Base-by-base conservation (phyloP, 1,284 basidiomycete genomes). In the Singerocomus inundabilis region DNA sequence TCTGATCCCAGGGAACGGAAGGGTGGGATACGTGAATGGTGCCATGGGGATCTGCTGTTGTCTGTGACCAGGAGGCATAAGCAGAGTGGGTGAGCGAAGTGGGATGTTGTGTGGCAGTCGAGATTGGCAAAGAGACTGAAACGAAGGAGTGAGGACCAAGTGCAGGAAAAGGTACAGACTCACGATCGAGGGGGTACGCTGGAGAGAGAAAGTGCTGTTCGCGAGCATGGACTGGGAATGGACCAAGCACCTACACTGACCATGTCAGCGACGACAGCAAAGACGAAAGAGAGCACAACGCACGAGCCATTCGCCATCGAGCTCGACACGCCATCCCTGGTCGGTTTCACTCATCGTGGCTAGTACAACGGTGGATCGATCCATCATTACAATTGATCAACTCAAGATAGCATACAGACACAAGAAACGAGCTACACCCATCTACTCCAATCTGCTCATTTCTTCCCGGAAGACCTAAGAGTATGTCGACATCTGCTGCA, bases 201-300 rank as follows among this genome's bases (percentile, higher is more conserved):
- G 88, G 88, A 2, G 85, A 86, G 12, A 91, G 67, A 57, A 82
- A 83, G 51, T 90, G 83, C 49, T 91, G 88, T 58, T 91, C 89
- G 59, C 89, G 75, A 9, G 89, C 87, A 55, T 88, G 85, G 28
- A 88, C 81, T 3, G 88, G 88, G 61, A 91, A 91, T 0, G 88
- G 89, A 2, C 88, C 89, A 10, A 91, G 75, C 8, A 85, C 79
- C 84, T 86, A 44, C 26, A 43, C 4, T n/a, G 28, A 28, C 9
- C 8, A 18, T 2, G 25, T 58, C 44, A 51, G 37, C 30, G 34
- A 36, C 11, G 3, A 15, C 12, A 25, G 10, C 26, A 30, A 18
- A 46, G 32, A 44, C 47, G 7, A 32, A 18, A 18, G n/a, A 21
- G 21, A 21, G 21, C 21, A 51, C 11, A 24, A 29, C 59, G 52